Evolutionary conservation across 306 rosid genomes (phyloP).

Genomic region (Cotoneaster glaucophyllus): DNA sequence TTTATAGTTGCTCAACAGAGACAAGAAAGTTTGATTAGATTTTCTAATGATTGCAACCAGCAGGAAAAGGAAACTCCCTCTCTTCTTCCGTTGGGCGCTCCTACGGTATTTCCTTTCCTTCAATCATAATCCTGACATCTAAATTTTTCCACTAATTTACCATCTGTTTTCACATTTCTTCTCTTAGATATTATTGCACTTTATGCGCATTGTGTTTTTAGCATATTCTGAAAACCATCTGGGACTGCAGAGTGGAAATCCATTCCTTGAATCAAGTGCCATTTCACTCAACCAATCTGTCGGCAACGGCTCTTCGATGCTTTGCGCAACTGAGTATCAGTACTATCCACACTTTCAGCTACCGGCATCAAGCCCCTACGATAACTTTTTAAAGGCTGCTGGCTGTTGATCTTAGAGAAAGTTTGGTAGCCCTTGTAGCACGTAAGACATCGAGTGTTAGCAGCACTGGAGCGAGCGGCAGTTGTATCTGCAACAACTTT

Average conservation of each 20-base stretch:
- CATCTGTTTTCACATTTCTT: too few species aligned
- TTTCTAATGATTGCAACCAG: conserved; percentile 22
- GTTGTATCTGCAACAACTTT: conserved; percentile 6
- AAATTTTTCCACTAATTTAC: too few species aligned
- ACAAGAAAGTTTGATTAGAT: conserved; percentile 30
- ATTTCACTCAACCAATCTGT: conserved; percentile 28
- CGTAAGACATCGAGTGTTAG: background rate
- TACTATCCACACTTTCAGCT: conserved; percentile 51
- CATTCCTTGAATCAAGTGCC: conserved; percentile 44
- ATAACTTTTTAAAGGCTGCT: conserved; percentile 73
- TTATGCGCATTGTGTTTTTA: background rate
- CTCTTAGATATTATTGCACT: background rate
- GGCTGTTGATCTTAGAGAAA: conserved; percentile 46
- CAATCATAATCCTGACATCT: too few species aligned
- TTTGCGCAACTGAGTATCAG: conserved; percentile 58
- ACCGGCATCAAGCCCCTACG: conserved; percentile 70
- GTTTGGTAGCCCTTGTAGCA: conserved; percentile 1
- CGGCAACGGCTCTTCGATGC: conserved; percentile 29
- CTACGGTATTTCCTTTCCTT: conserved; percentile 17
- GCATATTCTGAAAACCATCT: conserved; percentile 4
- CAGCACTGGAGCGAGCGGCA: background rate
- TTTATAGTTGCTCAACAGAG: conserved; percentile 36
- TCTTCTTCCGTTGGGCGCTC: conserved; percentile 19
- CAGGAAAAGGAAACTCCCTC: conserved; percentile 26
- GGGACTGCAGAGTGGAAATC: conserved; percentile 57